A percentile compares a stretch with the other conserved stretches of the same genome.
Conservation (phyloP, 495 filamentous ascomycete species). For the Daldinia vernicosa region DNA sequence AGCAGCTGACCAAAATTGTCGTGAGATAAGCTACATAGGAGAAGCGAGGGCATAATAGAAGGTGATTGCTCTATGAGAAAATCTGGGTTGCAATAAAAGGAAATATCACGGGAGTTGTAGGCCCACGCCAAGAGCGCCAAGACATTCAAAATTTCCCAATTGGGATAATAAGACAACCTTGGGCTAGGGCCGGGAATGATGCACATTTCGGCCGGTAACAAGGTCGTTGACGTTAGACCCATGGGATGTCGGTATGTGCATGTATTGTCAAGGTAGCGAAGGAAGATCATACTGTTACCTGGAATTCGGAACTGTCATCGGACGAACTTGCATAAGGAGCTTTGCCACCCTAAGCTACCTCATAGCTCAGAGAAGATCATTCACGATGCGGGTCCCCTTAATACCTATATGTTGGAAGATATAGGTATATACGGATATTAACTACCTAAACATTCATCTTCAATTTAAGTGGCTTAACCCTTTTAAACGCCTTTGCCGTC, state of each 20-base stretch:
- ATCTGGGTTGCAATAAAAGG: slow-evolving; percentile 38
- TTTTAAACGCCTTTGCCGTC: slow-evolving; percentile 1
- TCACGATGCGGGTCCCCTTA: slow-evolving; percentile 11
- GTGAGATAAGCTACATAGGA: slow-evolving; percentile 34
- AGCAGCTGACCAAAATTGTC: slow-evolving; percentile 29
- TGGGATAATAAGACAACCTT: slow-evolving; percentile 27
- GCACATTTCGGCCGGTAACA: slow-evolving; percentile 23
- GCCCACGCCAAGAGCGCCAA: slow-evolving; percentile 32
- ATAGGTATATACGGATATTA: not conserved
- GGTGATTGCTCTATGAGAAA: slow-evolving; percentile 23
- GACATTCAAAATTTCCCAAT: slow-evolving; percentile 26
- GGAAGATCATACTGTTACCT: slow-evolving; percentile 41
- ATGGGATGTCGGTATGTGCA: slow-evolving; percentile 20
- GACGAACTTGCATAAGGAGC: slow-evolving; percentile 40
- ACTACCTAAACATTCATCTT: slow-evolving; percentile 13
- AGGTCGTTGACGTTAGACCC: slow-evolving; percentile 31
- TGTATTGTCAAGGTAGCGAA: slow-evolving; percentile 20
- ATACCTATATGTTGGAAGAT: slow-evolving; percentile 9
- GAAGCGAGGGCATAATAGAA: slow-evolving; percentile 6
- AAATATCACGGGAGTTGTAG: slow-evolving; percentile 37
- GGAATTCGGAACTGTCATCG: slow-evolving; percentile 42
- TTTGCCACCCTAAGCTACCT: slow-evolving; percentile 22
- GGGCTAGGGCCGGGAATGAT: slow-evolving; percentile 26
- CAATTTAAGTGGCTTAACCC: slow-evolving; percentile 2
- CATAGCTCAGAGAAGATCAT: slow-evolving; percentile 34